Percentiles rank a stretch among this genome's conserved stretches.
Evolutionary conservation across 192 early-diverging fungal species (phyloP).

Genomic region (Coemansia sp.): DNA sequence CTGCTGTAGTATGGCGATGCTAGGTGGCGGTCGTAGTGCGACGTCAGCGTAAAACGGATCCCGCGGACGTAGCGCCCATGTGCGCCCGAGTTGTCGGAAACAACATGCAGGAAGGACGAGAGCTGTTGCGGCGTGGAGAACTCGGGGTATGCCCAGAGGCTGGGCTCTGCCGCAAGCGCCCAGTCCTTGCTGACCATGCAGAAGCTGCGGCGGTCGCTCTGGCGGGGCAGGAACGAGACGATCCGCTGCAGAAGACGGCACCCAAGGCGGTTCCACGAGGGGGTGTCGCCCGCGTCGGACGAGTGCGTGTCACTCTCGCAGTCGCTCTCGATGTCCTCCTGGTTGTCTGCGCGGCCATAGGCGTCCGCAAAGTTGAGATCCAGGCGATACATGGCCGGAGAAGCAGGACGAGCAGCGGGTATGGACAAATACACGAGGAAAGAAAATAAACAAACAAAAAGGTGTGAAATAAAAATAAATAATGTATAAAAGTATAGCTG

Average conservation of each 20-base stretch:
- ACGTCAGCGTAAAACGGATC: constrained; percentile 42
- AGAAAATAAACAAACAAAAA: background rate
- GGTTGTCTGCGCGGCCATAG: constrained; percentile 2
- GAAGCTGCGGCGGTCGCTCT: constrained; percentile 40
- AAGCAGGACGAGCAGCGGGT: background rate
- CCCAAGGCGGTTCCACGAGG: constrained; percentile 34
- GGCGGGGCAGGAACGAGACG: constrained; percentile 29
- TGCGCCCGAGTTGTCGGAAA: constrained; percentile 19
- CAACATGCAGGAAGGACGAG: constrained; percentile 28
- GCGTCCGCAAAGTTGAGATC: constrained; percentile 39
- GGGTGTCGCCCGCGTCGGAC: constrained; percentile 12
- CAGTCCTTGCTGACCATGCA: constrained; percentile 46
- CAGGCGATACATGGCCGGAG: constrained; percentile 25
- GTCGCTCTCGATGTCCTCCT: constrained; percentile 25
- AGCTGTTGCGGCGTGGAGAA: constrained; percentile 44
- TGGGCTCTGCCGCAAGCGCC: constrained; percentile 30
- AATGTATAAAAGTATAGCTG: constrained; percentile 9
- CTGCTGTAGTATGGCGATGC: constrained; percentile 20
- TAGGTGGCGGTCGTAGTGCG: constrained; percentile 49
- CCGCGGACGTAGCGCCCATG: constrained; percentile 39
- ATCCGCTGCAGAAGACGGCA: constrained; percentile 44
- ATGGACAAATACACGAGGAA: background rate
- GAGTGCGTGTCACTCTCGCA: constrained; percentile 32
- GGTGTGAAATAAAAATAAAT: background rate
- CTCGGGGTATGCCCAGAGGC: constrained; percentile 47